Evolutionary conservation across 495 filamentous ascomycete genomes (phyloP).

Genomic region (Opeltia flavorubescens): DNA sequence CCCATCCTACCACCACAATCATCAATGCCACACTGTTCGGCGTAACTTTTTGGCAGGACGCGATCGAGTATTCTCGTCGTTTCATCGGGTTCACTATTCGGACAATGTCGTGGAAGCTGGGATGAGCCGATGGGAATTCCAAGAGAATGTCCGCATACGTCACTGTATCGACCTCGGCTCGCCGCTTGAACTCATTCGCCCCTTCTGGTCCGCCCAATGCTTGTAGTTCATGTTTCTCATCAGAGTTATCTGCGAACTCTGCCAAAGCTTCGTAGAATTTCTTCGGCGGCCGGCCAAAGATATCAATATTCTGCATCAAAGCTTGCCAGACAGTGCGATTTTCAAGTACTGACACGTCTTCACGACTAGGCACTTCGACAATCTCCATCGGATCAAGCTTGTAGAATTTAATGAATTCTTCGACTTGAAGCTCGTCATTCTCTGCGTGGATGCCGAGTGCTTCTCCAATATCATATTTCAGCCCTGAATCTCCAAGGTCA

Average conservation of each 20-base stretch:
- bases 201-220: constrained; percentile 71
- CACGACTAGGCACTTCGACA: constrained; percentile 80
- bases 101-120: constrained; percentile 78
- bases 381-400: constrained; percentile 67
- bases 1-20: constrained; percentile 96
- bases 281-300: constrained; percentile 93
- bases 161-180: constrained; percentile 81
- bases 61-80: constrained; percentile 94
- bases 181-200: constrained; percentile 85
- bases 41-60: constrained; percentile 84
- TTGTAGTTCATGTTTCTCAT: constrained; percentile 66
- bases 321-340: constrained; percentile 89
- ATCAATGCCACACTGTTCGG: constrained; percentile 80
- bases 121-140: constrained; percentile 79
- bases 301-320: constrained; percentile 85
- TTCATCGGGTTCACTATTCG: constrained; percentile 84
- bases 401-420: constrained; percentile 79
- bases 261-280: constrained; percentile 89
- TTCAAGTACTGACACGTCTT: constrained; percentile 62
- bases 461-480: constrained; percentile 94
- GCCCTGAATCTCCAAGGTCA: constrained; percentile 75
- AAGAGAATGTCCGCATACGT: constrained; percentile 85
- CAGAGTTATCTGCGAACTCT: constrained; percentile 69
- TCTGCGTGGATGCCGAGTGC: constrained; percentile 94
- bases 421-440: constrained; percentile 67